Evolutionary conservation across 176 grass and related monocot genomes (phyloP), one percentile per base, ranked within the genome.

Genomic region (Musa beccarii): DNA sequence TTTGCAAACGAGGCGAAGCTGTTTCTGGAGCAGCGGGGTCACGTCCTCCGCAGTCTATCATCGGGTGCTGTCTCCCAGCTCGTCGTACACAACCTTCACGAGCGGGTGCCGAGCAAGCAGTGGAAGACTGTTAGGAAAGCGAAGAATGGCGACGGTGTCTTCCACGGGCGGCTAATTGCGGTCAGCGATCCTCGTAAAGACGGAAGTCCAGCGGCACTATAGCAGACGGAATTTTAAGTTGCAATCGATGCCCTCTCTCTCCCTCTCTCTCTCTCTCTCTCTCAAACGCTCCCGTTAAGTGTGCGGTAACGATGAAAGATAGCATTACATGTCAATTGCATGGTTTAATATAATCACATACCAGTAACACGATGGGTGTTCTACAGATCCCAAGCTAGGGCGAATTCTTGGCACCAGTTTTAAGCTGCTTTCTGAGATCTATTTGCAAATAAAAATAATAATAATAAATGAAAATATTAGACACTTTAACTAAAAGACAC

Each of bases 121-220:
- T 4, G 34, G 23, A 17, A 17, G 4, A 52, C 10, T 10, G 11
- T 52, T 50, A 75, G 54, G 9, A 83, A 54, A 52, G 17, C 52
- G n/a, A 28, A 53, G 63, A 76, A 43, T 13, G 9, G 52, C 29
- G 34, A 2, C 10, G 34, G 13, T 3, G 84, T 93, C 52, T 79
- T 86, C 75, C 83, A 66, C 9, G 94, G 94, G 22, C 82, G 79
- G 80, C 86, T 97, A 53, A 97, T 84, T 16, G 94, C 94, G 23
- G 88, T 97, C 63, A 97, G 94, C 64, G 94, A 97, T 75, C 90
- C 86, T 2, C 83, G 94, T 75, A 97, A 97, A 77, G 94, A 82
- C 54, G 94, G 94, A 52, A 72, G 64, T 15, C 94, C 94, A 11
- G 88, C 90, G 0, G 82, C 88, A 22, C 11, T 93, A 79, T 97